phyloP scores from a whole-genome alignment of 78 protist genomes.

The Dictyostelium brefeldianum region DNA sequence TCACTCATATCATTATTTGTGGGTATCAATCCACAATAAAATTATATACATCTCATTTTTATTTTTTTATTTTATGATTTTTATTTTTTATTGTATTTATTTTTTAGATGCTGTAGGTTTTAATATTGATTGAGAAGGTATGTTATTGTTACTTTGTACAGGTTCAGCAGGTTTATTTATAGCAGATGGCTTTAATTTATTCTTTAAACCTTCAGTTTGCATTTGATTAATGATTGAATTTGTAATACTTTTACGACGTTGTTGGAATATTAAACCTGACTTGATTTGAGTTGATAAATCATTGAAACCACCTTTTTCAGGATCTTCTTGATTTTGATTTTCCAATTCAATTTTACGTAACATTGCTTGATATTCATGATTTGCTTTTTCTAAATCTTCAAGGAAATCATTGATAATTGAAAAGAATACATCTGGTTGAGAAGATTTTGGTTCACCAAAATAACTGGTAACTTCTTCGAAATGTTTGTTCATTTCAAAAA shows the following conservation, averaged over 20 bases:
- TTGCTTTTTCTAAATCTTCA: conserved; percentile 54
- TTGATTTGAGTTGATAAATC: conserved; percentile 46
- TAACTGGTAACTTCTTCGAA: conserved; percentile 18
- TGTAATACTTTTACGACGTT: conserved; percentile 18
- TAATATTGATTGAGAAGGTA: conserved; percentile 47
- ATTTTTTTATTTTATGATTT: not conserved
- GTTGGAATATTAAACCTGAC: conserved; percentile 54
- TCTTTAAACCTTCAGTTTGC: conserved; percentile 14
- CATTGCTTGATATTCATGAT: conserved; percentile 36
- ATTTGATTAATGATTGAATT: conserved; percentile 19
- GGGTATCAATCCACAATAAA: too few relatives aligned
- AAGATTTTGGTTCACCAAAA: conserved; percentile 40
- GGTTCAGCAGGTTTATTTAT: not conserved
- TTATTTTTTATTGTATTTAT: not conserved
- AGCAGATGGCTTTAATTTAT: not conserved
- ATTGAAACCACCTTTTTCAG: conserved; percentile 72
- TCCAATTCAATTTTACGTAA: conserved; percentile 16
- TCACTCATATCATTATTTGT: too few relatives aligned
- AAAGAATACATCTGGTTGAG: conserved; percentile 62
- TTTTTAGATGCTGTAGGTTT: conserved; percentile 18
- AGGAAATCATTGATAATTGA: conserved; percentile 26
- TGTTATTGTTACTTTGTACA: not conserved
- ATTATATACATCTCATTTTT: too few relatives aligned
- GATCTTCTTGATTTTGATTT: conserved; percentile 33
- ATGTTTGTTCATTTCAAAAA: conserved; percentile 52